Percentiles rank a stretch among this genome's conserved stretches.
These are phyloP conservation scores for Musa schizocarpa DNA, from an alignment of 176 grass and related monocot genomes.

Conservation along the genomic window DNA sequence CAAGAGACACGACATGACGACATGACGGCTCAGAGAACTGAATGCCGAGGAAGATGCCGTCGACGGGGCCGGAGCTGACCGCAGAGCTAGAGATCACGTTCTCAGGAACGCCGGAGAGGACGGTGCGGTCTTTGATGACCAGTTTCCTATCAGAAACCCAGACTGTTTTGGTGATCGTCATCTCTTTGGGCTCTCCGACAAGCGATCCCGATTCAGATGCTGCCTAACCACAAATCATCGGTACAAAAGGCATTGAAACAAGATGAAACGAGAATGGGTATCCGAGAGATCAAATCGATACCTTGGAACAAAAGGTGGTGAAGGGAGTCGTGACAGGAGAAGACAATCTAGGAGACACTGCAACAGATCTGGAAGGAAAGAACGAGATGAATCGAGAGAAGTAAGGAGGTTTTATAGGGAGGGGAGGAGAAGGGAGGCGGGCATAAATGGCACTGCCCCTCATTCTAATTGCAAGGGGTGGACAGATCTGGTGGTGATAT, in stretches of 20 bases:
- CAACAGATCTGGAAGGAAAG: background rate
- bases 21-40: slow-evolving; percentile 28
- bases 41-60: slow-evolving; percentile 76
- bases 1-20: slow-evolving; percentile 70
- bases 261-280: background rate
- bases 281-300: background rate
- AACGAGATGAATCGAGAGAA: background rate
- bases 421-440: background rate
- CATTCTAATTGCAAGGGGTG: background rate
- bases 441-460: background rate
- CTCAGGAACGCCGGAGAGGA: slow-evolving; percentile 57
- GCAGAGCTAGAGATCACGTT: slow-evolving; percentile 46
- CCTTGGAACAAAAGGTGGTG: background rate
- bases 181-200: slow-evolving; percentile 17
- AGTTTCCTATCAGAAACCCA: slow-evolving; percentile 47
- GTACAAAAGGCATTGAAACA: background rate
- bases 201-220: background rate
- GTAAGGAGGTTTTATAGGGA: background rate
- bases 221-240: slow-evolving; percentile 2
- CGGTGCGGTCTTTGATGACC: slow-evolving; percentile 31
- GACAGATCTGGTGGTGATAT: background rate
- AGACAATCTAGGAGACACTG: too few relatives aligned
- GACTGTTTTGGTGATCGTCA: slow-evolving; percentile 57
- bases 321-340: background rate
- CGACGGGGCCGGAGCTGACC: slow-evolving; percentile 34